Base-by-base conservation (phyloP, 2,329 filamentous ascomycete genomes). In the Colletotrichum siamense region DNA sequence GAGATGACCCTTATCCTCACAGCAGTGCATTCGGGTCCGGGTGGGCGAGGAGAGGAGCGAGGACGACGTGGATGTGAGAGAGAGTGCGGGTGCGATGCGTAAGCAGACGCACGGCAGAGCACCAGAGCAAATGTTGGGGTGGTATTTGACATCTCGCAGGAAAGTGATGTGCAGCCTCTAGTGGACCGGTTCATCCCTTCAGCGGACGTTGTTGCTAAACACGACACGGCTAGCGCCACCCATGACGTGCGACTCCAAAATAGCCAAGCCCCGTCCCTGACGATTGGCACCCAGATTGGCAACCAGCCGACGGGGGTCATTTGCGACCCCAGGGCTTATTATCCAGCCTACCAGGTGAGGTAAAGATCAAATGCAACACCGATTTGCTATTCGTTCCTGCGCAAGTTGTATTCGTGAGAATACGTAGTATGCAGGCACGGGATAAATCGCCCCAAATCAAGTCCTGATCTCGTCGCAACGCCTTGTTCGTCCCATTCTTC, bases 101-200 rank as follows among this genome's bases (percentile, higher is more conserved):
- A 44, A 39, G 52, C 67, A 59, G 55, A 59, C 55, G 18, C 22
- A 59, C 55, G 55, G 26, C 26, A 61, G 28, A 26, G 10, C 28
- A 24, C 4, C 24, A 39, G 59, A 5, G 5, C 10, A 10, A 44
- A 61, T 26, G 55, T 32, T n/a, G 34, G 22, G n/a, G 36, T 63
- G 36, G 39, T 63, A 65, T 26, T 34, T 39, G 39, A 32, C 10
- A 64, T 22, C 16, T 34, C 26, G 24, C 39, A 15, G 59, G 24
- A 12, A 55, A 39, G 32, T 18, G 57, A 62, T 59, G 15, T 67
- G 64, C 49, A 12, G 36, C 28, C 16, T 44, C 71, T 62, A 28
- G 57, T 64, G 57, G 32, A 73, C n/a, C 39, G 6, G 73, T 73
- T 73, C 69, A 64, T 73, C 73, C 63, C 55, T 73, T 59, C 69